These are phyloP conservation scores for Cladorrhinum samala DNA, from an alignment of 495 filamentous ascomycete species.

Conservation along the genomic window DNA sequence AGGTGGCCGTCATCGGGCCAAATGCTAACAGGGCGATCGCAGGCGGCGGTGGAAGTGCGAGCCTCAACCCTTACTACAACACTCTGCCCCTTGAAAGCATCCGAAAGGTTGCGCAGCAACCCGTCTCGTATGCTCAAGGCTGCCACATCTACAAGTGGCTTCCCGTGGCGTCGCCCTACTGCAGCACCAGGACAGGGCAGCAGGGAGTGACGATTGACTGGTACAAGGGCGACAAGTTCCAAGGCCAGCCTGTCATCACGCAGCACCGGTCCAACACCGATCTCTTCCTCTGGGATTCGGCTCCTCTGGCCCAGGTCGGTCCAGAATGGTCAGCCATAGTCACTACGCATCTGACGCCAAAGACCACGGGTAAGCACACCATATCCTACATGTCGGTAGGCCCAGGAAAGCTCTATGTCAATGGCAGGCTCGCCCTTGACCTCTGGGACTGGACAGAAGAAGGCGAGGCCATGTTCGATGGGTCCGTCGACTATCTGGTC, in stretches of 20 bases:
- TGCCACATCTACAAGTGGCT: slow-evolving; percentile 62
- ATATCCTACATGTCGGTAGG: slow-evolving; percentile 74
- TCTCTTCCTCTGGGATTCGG: slow-evolving; percentile 64
- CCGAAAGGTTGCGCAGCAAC: slow-evolving; percentile 35
- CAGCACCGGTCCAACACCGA: slow-evolving; percentile 56
- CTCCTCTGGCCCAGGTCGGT: slow-evolving; percentile 50
- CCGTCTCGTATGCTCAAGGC: slow-evolving; percentile 48
- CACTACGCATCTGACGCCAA: slow-evolving; percentile 49
- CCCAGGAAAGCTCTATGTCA: slow-evolving; percentile 61
- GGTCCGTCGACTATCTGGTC: slow-evolving; percentile 50
- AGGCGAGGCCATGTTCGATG: slow-evolving; percentile 57
- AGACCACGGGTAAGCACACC: slow-evolving; percentile 57
- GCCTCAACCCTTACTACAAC: slow-evolving; percentile 72
- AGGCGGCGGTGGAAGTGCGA: slow-evolving; percentile 76
- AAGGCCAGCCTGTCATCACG: slow-evolving; percentile 46
- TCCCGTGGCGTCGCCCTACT: slow-evolving; percentile 53
- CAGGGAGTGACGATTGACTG: slow-evolving; percentile 58
- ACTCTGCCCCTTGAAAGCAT: slow-evolving; percentile 54
- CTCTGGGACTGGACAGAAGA: slow-evolving; percentile 65
- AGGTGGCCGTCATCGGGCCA: slow-evolving; percentile 73
- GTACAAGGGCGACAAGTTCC: slow-evolving; percentile 56
- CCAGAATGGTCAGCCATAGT: slow-evolving; percentile 56
- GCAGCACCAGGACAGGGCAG: slow-evolving; percentile 49
- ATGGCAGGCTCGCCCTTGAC: slow-evolving; percentile 66
- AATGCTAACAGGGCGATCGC: slow-evolving; percentile 73